Conservation (phyloP, 768 basidiomycete genomes). For the Russula lepida region DNA sequence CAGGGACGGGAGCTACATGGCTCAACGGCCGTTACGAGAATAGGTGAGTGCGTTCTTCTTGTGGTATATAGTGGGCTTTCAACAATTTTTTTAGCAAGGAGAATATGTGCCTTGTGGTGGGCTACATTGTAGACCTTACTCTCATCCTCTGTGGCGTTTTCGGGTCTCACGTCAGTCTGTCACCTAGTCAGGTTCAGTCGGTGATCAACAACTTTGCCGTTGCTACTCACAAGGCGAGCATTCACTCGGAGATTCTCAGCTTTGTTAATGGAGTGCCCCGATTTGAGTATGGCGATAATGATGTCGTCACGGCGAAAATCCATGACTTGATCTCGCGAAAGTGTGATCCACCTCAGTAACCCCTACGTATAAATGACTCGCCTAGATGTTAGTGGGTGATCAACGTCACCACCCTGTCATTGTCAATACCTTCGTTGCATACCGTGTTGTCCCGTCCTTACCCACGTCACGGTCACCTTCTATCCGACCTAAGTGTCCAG, state of each 20-base stretch:
- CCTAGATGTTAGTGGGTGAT: neutral
- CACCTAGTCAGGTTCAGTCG: neutral
- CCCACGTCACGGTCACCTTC: too few relatives aligned
- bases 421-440: neutral
- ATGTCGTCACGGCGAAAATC: neutral
- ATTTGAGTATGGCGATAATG: neutral
- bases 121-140: slow-evolving; percentile 3
- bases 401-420: too few relatives aligned
- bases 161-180: neutral
- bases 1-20: neutral
- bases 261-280: neutral
- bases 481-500: neutral
- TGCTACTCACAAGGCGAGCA: neutral
- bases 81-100: neutral
- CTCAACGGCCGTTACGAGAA: neutral
- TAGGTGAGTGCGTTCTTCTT: neutral
- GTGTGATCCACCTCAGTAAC: neutral
- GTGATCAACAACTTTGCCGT: neutral
- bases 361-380: neutral
- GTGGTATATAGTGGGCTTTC: neutral
- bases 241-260: neutral
- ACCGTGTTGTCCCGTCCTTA: too few relatives aligned
- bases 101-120: neutral
- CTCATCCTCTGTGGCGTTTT: neutral
- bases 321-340: neutral